phyloP scores from a whole-genome alignment of 2,329 filamentous ascomycete species.

The Botrytis byssoidea region DNA sequence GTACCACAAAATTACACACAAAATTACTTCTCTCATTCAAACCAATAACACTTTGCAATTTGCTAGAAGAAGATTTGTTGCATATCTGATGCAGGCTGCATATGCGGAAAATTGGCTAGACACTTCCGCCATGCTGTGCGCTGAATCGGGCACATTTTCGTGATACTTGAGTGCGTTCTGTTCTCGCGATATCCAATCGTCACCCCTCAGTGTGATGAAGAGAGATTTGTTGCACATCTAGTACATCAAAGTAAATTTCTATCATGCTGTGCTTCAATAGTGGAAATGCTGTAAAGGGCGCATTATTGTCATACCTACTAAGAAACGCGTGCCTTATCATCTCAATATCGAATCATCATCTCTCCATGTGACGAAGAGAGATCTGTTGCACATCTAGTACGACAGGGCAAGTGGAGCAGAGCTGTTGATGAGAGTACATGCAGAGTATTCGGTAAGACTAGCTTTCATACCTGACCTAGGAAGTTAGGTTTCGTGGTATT shows the following conservation, averaged over 20 bases:
- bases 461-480: neutral
- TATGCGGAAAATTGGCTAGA: neutral
- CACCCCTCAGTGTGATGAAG: accelerated
- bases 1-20: neutral
- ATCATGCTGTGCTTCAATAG: neutral
- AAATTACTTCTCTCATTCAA: accelerated
- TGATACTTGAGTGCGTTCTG: neutral
- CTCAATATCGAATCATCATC: neutral
- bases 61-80: neutral
- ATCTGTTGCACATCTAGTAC: neutral
- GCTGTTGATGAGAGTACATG: neutral
- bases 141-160: neutral
- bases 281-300: neutral
- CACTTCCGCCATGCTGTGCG: neutral
- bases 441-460: neutral
- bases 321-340: neutral
- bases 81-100: neutral
- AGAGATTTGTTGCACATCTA: neutral
- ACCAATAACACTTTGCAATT: neutral
- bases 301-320: too few species aligned
- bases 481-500: neutral
- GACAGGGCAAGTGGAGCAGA: neutral
- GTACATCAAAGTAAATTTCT: neutral
- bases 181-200: neutral
- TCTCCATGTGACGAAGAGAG: neutral